Evolutionary conservation across 495 filamentous ascomycete species (phyloP), one percentile per base, ranked within the genome.

Genomic region (Amniculicola lignicola): DNA sequence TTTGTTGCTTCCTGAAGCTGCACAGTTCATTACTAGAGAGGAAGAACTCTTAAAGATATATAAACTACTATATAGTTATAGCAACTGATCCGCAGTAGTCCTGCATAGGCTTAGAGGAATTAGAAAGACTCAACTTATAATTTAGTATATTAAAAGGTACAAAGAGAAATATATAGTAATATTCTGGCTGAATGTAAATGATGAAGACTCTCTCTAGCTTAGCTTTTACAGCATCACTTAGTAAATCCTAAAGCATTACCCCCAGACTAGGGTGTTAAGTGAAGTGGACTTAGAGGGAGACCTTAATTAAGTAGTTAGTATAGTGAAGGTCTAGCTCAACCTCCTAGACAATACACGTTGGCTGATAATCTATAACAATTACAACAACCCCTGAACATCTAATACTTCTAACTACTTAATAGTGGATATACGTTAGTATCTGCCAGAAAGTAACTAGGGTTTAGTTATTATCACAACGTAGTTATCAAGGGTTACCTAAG

Each of bases 251-350:
- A 41, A 56, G 36, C 45, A 66, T 33, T n/a, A 33, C 29, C 29
- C 29, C 29, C n/a, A 9, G 29, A 33, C 29, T 33, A n/a, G 29
- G n/a, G 29, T 33, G 29, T n/a, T 33, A 9, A 33, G 29, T 33
- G 29, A 33, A 33, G 29, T 33, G n/a, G 29, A 33, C 29, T 33
- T 33, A n/a, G 29, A 33, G 47, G 29, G 29, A n/a, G 29, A n/a
- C n/a, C n/a, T n/a, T n/a, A n/a, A n/a, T n/a, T n/a, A n/a, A n/a
- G n/a, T 62, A 18, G 44, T 67, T 14, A 33, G 61, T 23, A 53
- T 57, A 52, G 66, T 73, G 11, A 69, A 67, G 60, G 42, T 33
- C 16, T 73, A 68, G 72, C 69, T 74, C 3, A 49, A 58, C 37
- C 27, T 61, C n/a, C 45, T 12, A 0, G 28, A 51, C 10, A 72